Evolutionary conservation across 2,329 filamentous ascomycete genomes (phyloP), one percentile per base, ranked within the genome.

Genomic region (Volutella citrinella): DNA sequence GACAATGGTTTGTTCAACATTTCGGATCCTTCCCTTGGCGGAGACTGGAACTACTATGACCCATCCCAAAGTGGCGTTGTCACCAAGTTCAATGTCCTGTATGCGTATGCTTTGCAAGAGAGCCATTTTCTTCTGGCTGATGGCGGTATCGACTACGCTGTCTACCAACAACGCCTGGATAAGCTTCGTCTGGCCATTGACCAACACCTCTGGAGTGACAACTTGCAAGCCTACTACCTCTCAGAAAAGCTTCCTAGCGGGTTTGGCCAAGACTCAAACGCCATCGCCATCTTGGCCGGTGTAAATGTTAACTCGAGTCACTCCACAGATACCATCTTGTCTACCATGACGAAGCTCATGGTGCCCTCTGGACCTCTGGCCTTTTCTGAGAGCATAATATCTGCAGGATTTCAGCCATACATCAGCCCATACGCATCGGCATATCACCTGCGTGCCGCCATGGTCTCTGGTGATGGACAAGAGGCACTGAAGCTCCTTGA

Each of bases 1-100:
- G 22, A 15, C 14, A 40, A 43, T 17, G 50, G 51, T 2, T 39
- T 58, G 2, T 51, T 61, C 42, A 55, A 53, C 20, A 24, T 60
- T 9, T 43, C 50, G 4, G 46, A 56, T 13, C 16, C 45, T 6
- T 45, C 42, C 1, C 48, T 60, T n/a, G 54, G 49, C 1, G 55
- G 56, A 2, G 58, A 61, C 23, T 61, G 58, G 57, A 56, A 60
- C 34, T 59, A 59, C 36, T 61, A 60, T 37, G 57, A 61, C 18
- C 49, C 54, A 2, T 8, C 42, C 5, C 58, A 60, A 22, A 31
- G 41, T 9, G 56, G 56, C 10, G 45, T 50, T 5, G 48, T 54
- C 3, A 45, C 51, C 16, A 59, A 60, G 38, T 60, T 60, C 48
- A 60, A 60, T 31, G 43, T 44, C 6, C 27, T 57, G 4, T 60